These are phyloP conservation scores for Ustilago trichophora DNA, from an alignment of 1,284 basidiomycete genomes.

Conservation along the genomic window DNA sequence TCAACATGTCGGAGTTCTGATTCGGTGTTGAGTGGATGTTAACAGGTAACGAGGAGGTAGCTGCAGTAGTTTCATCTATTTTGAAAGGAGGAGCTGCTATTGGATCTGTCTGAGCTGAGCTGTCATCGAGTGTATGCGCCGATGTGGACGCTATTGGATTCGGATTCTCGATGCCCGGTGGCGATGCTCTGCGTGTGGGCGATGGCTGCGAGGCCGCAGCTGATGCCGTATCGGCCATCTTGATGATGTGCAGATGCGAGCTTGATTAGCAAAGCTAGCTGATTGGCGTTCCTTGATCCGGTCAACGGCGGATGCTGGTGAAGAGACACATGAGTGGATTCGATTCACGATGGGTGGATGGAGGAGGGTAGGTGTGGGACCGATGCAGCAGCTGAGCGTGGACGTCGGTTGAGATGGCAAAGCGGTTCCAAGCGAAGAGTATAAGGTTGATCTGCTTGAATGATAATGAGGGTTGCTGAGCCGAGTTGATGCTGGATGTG, in stretches of 20 bases:
- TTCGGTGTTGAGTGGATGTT: not conserved
- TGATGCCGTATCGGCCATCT: conserved; percentile 21
- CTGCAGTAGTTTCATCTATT: not conserved
- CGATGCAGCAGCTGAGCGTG: no score
- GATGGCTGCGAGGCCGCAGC: conserved; percentile 13
- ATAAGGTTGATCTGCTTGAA: no score
- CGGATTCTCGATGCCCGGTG: conserved; percentile 40
- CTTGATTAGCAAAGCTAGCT: not conserved
- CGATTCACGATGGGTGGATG: conserved; percentile 6
- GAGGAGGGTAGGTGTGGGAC: not conserved
- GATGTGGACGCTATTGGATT: conserved; percentile 51
- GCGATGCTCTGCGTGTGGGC: conserved; percentile 28
- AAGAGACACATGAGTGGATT: conserved; percentile 10
- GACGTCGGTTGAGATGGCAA: no score
- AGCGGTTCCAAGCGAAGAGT: no score
- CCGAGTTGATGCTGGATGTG: no score
- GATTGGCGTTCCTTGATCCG: not conserved
- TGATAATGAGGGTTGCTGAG: not conserved
- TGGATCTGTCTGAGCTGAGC: not conserved
- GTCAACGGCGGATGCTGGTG: conserved; percentile 8
- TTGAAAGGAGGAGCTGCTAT: not conserved
- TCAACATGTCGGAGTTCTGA: not conserved
- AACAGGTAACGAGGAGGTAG: not conserved
- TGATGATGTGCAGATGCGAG: not conserved
- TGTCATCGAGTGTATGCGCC: conserved; percentile 42